A percentile compares a stretch with the other conserved stretches of the same genome.
Evolutionary conservation across 352 stramenopile species (phyloP).

Genomic region (Globisporangium solare): DNA sequence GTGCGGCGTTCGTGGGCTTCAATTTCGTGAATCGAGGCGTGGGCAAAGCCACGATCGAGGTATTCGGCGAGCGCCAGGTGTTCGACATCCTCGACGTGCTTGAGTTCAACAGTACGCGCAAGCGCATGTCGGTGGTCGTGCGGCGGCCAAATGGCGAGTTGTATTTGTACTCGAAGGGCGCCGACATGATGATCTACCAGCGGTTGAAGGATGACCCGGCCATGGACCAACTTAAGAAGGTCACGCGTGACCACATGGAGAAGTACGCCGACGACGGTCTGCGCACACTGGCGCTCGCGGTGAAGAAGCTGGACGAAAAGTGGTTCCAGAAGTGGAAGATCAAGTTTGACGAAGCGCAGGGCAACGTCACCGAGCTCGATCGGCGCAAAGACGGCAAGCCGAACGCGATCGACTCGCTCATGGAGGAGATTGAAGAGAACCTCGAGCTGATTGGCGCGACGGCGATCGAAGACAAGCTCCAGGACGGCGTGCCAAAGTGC

Average conservation of each 20-base stretch:
- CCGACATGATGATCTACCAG: slow-evolving; percentile 92
- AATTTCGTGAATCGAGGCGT: slow-evolving; percentile 62
- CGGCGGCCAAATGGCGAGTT: slow-evolving; percentile 47
- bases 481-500: slow-evolving; percentile 86
- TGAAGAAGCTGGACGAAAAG: slow-evolving; percentile 61
- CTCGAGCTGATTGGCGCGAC: slow-evolving; percentile 86
- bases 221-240: slow-evolving; percentile 45
- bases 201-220: slow-evolving; percentile 49
- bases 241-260: slow-evolving; percentile 76
- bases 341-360: slow-evolving; percentile 62
- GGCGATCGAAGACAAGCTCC: slow-evolving; percentile 91
- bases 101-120: slow-evolving; percentile 76
- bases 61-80: slow-evolving; percentile 39
- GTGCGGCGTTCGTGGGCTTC: slow-evolving; percentile 63
- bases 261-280: slow-evolving; percentile 82
- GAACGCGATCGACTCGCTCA: slow-evolving; percentile 71
- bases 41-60: slow-evolving; percentile 38
- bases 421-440: slow-evolving; percentile 79
- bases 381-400: slow-evolving; percentile 72
- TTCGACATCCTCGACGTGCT: slow-evolving; percentile 72
- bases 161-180: slow-evolving; percentile 85
- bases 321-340: slow-evolving; percentile 76
- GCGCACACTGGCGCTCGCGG: slow-evolving; percentile 74
- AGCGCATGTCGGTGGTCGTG: slow-evolving; percentile 75
- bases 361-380: slow-evolving; percentile 69